Percentiles rank a stretch among this genome's conserved stretches.
phyloP scores from a whole-genome alignment of 257 asterid genomes.

The Fraxinus cuspidata region DNA sequence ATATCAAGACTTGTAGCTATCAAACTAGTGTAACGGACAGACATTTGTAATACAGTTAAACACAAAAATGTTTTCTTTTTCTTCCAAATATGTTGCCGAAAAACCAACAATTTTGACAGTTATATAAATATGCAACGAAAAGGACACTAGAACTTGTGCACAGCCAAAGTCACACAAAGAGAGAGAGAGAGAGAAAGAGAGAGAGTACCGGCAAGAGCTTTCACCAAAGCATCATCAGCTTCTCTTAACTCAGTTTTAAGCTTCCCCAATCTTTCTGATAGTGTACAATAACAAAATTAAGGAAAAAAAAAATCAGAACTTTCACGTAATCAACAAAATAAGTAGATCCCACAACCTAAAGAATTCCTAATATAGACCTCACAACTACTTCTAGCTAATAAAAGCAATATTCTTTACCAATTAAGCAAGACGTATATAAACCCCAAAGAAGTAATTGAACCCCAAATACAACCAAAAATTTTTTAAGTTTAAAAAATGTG shows the following conservation, averaged over 20 bases:
- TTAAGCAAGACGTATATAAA: not conserved
- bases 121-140: not conserved
- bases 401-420: not conserved
- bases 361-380: not conserved
- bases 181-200: not conserved
- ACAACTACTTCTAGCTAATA: not conserved
- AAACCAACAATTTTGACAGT: not conserved
- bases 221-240: slow-evolving; percentile 71
- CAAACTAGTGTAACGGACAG: not conserved
- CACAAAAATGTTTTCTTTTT: not conserved
- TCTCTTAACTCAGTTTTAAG: slow-evolving; percentile 64
- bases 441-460: not conserved
- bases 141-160: not conserved
- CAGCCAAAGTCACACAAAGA: not conserved
- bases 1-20: not conserved
- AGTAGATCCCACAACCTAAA: slow-evolving; percentile 7
- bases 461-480: not conserved
- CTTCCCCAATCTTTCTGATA: slow-evolving; percentile 58
- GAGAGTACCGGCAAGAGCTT: slow-evolving; percentile 73
- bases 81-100: not conserved
- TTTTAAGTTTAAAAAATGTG: not conserved
- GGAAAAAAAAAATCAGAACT: slow-evolving; percentile 5
- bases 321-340: not conserved
- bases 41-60: not conserved
- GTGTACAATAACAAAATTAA: slow-evolving; percentile 15